A percentile compares a stretch with the other conserved stretches of the same genome.
phyloP scores from a whole-genome alignment of 306 rosid genomes.

The Aeschynomene evenia region DNA sequence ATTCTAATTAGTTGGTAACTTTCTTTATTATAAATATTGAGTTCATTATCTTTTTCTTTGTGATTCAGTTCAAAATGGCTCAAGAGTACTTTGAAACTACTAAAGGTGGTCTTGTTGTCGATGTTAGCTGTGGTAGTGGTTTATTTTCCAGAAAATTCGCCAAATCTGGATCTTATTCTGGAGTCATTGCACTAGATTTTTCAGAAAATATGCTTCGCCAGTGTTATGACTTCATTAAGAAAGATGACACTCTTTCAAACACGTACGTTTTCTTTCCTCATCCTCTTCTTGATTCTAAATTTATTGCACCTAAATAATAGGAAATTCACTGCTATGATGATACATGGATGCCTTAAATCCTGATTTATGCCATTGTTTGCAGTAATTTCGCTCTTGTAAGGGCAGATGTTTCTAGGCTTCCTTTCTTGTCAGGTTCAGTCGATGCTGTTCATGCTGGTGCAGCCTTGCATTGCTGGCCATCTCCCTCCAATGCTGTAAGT shows the following conservation, averaged over 20 bases:
- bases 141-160: slow-evolving; percentile 86
- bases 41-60: slow-evolving; percentile 1
- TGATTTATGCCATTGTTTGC: slow-evolving; percentile 43
- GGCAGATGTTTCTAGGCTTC: slow-evolving; percentile 96
- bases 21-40: background rate
- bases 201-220: slow-evolving; percentile 96
- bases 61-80: slow-evolving; percentile 80
- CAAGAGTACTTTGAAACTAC: slow-evolving; percentile 75
- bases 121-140: slow-evolving; percentile 94
- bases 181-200: slow-evolving; percentile 81
- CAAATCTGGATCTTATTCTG: slow-evolving; percentile 66
- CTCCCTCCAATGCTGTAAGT: slow-evolving; percentile 95
- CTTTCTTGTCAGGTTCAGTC: slow-evolving; percentile 77
- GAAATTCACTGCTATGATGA: background rate
- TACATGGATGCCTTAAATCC: slow-evolving; percentile 3
- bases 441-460: slow-evolving; percentile 99
- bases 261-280: slow-evolving; percentile 35
- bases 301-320: background rate
- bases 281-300: slow-evolving; percentile 11
- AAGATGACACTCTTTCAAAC: slow-evolving; percentile 55
- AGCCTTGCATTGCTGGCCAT: slow-evolving; percentile 95
- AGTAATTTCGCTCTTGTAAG: slow-evolving; percentile 95
- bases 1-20: no score
- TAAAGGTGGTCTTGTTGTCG: slow-evolving; percentile 78
- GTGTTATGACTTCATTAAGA: slow-evolving; percentile 76